Base-by-base conservation (phyloP, 2,329 filamentous ascomycete genomes). In the Microdochium trichocladiopsis region DNA sequence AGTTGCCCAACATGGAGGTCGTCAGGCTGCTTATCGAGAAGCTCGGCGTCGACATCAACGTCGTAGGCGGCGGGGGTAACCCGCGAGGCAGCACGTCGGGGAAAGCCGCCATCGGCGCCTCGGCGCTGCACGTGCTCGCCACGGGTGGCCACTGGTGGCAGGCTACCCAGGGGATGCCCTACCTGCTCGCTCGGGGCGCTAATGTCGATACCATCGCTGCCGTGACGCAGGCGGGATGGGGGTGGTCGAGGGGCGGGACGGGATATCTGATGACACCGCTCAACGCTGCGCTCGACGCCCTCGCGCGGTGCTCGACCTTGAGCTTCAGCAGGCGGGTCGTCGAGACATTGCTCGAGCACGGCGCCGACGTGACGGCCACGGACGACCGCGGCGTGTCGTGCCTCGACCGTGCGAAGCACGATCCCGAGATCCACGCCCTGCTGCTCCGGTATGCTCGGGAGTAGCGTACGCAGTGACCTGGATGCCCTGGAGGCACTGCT, bases 1-100 rank as follows among this genome's bases (percentile, higher is more conserved):
- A 60, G 2, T 51, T 66, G 12, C 69, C 68, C 8, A 70, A 71
- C 36, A 63, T 72, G 53, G 59, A 63, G 4, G 59, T 69, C 3
- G 56, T 71, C 1, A 61, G 62, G 11, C 45, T 69, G 2, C 52
- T 73, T 8, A 63, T 72, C 2, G 63, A 69, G 24, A 61, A 60
- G 18, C 65, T 66, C 18, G 55, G 53, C 1, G 64, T 67, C 11
- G 60, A 70, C 53, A 48, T 72, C n/a, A 60, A 69, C 33, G 61
- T 58, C 24, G 25, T 43, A 21, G 36, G 54, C 43, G 48, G 9
- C 4, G 48, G 54, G 0, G 52, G 52, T 3, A 25, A 16, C 9
- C 21, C 16, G 53, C 53, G n/a, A 18, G 9, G 9, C n/a, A 11
- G 11, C 21, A 8, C 16, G 9, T 45, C 12, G 11, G 41, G 41